Conservation (phyloP, 2,329 filamentous ascomycete species). For the Trichophyton equinum region DNA sequence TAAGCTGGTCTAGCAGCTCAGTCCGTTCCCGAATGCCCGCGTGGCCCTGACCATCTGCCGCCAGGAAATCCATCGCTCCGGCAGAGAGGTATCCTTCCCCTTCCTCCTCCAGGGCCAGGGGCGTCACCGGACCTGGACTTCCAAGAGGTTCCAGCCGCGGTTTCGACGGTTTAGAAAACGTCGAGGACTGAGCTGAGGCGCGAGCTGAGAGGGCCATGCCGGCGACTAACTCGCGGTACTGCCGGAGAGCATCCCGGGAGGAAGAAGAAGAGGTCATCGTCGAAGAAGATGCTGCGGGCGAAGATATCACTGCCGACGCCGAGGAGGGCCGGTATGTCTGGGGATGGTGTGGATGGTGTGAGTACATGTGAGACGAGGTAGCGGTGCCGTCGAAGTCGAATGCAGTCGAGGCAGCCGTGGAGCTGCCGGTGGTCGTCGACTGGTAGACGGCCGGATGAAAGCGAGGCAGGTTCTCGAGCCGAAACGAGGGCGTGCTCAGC, state of each 20-base stretch:
- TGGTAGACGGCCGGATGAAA: conserved; percentile 37
- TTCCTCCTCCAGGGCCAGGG: conserved; percentile 31
- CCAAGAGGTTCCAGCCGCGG: conserved; percentile 34
- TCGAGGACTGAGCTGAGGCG: conserved; percentile 18
- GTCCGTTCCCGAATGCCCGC: conserved; percentile 11
- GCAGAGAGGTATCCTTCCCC: conserved; percentile 29
- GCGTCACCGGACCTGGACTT: conserved; percentile 37
- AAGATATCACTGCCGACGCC: background rate
- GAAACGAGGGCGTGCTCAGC: conserved; percentile 14
- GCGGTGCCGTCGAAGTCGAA: background rate
- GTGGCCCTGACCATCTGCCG: conserved; percentile 10
- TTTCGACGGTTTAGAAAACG: conserved; percentile 28
- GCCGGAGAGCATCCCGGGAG: conserved; percentile 28
- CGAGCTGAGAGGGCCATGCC: conserved; percentile 22
- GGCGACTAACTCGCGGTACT: conserved; percentile 34
- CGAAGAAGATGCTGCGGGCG: conserved; percentile 12
- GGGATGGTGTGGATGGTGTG: conserved; percentile 6
- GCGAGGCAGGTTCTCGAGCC: conserved; percentile 32
- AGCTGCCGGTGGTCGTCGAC: conserved; percentile 16
- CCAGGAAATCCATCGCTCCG: conserved; percentile 14
- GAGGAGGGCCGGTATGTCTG: conserved; percentile 15
- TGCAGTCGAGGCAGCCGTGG: conserved; percentile 11
- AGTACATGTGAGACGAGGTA: conserved; percentile 16
- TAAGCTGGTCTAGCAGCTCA: conserved; percentile 24
- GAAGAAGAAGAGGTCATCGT: conserved; percentile 17